These are phyloP conservation scores for Dendrobium huoshanense DNA, from an alignment of 106 monocot species.

Conservation along the genomic window DNA sequence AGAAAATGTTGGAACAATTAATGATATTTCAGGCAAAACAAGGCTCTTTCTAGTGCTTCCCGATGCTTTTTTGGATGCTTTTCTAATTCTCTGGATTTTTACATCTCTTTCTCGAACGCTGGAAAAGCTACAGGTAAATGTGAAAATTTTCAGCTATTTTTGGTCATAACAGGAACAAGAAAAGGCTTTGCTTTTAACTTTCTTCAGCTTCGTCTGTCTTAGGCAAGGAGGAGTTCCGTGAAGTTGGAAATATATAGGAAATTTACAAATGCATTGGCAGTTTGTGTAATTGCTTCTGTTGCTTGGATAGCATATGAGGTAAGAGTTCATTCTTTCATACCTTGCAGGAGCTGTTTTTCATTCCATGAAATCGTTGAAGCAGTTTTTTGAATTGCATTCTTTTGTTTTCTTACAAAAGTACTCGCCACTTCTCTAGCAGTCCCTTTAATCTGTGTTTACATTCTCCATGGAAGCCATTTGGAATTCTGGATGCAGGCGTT, in stretches of 20 bases:
- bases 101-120: conserved; percentile 85
- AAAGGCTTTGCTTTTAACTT: conserved; percentile 3
- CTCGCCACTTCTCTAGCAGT: neutral
- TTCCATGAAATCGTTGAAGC: neutral
- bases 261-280: conserved; percentile 90
- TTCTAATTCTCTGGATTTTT: conserved; percentile 93
- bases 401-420: neutral
- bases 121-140: conserved; percentile 78
- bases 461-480: too few species aligned
- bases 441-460: neutral
- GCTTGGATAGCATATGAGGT: conserved; percentile 99
- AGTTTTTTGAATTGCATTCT: neutral
- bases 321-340: neutral
- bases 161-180: neutral
- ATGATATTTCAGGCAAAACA: conserved; percentile 88
- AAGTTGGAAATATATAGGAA: conserved; percentile 95
- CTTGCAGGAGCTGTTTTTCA: neutral
- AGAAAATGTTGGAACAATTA: conserved; percentile 93
- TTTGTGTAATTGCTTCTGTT: conserved; percentile 85
- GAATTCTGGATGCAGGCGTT: too few species aligned
- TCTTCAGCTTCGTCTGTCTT: neutral
- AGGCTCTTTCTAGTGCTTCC: conserved; percentile 89
- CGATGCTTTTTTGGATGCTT: conserved; percentile 87
- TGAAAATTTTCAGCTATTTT: neutral
- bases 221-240: conserved; percentile 69